Conservation (phyloP, 805 yeast genomes). For the Candida andamanensis region DNA sequence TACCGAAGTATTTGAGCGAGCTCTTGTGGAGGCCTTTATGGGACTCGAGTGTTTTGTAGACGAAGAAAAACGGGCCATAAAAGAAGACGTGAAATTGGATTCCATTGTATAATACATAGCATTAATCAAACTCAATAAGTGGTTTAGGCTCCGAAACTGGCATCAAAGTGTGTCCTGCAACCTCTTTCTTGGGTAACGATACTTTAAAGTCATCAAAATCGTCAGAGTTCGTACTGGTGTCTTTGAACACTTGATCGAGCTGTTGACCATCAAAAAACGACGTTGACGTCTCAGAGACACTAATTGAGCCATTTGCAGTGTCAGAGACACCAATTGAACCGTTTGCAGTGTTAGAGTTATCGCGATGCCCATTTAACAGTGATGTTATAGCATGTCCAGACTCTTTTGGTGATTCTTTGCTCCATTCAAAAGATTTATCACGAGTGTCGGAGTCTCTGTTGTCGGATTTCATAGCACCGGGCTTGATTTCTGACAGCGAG, state of each 20-base stretch:
- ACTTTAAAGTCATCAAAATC: constrained; percentile 19
- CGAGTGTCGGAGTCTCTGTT: no score
- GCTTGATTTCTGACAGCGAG: no score
- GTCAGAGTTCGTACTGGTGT: no score
- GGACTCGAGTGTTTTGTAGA: constrained; percentile 82
- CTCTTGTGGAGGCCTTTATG: constrained; percentile 82
- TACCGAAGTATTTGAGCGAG: constrained; percentile 63
- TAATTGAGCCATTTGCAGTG: background rate
- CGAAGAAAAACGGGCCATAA: constrained; percentile 20
- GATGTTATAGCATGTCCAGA: no score
- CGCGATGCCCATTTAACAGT: no score
- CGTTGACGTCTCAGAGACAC: background rate
- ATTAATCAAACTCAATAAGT: constrained; percentile 11
- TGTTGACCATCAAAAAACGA: constrained; percentile 7
- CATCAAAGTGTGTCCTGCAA: constrained; percentile 9
- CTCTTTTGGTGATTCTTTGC: no score
- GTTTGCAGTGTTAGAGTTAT: background rate
- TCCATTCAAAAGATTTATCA: no score
- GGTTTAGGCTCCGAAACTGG: constrained; percentile 12
- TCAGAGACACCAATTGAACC: background rate
- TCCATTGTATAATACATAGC: no score
- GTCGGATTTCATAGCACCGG: no score
- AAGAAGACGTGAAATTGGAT: background rate
- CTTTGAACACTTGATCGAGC: constrained; percentile 9
- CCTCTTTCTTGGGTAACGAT: constrained; percentile 8